Percentiles rank a stretch among this genome's conserved stretches.
phyloP scores from a whole-genome alignment of 73 alveolate genomes.

The Tetrahymena elliotti region DNA sequence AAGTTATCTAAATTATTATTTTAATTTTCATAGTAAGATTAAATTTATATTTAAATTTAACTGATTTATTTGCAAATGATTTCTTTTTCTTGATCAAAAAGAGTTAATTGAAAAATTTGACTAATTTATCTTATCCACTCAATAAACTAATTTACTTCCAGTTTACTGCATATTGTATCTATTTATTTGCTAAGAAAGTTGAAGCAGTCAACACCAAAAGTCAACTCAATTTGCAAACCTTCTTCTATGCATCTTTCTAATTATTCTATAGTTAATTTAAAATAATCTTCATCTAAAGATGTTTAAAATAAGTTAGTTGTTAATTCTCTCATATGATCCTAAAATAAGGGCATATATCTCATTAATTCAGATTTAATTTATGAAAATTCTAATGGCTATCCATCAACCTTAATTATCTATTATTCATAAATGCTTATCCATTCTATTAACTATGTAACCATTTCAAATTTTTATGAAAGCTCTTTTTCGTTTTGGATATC shows the following conservation, averaged over 20 bases:
- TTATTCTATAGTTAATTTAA: neutral
- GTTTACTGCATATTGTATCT: neutral
- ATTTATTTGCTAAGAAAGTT: neutral
- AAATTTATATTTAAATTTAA: neutral
- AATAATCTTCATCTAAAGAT: neutral
- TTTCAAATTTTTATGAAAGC: neutral
- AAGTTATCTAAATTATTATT: neutral
- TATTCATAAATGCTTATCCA: neutral
- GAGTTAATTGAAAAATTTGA: neutral
- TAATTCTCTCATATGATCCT: neutral
- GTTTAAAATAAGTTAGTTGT: neutral
- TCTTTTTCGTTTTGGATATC: neutral
- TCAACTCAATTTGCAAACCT: neutral
- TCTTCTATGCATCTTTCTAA: neutral
- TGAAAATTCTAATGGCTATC: neutral
- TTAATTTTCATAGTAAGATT: neutral
- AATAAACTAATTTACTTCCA: neutral
- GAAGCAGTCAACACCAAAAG: neutral
- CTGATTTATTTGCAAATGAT: neutral
- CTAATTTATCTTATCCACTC: neutral
- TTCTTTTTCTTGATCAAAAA: neutral
- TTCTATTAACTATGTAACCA: neutral
- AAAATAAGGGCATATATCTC: neutral
- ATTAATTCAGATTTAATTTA: neutral
- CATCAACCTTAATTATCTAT: neutral